Evolutionary conservation across 2,329 filamentous ascomycete genomes (phyloP), one percentile per base, ranked within the genome.

Genomic region (Macrophomina phaseolina): DNA sequence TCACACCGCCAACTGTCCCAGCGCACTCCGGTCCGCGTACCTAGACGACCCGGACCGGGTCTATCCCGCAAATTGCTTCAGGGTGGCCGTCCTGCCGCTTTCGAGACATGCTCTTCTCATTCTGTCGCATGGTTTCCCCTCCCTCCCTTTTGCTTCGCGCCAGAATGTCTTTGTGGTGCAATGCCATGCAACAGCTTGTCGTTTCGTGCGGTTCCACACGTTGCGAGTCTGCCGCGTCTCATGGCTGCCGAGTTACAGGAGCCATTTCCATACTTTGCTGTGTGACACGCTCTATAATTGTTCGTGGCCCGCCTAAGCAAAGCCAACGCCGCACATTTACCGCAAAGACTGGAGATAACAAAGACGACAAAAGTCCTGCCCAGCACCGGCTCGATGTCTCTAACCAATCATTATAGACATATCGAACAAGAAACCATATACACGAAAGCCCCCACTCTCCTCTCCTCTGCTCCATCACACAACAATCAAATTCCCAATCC

Each of bases 401-500:
- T 65, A 58, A 32, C 40, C 63, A 46, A 56, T n/a, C 30, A n/a
- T 23, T n/a, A 38, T 38, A 34, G 30, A 46, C 8, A 23, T 23
- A 23, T 23, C 2, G 23, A 38, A 36, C n/a, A 48, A 23, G 49
- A 18, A 51, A 8, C 30, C 14, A 53, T 55, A 16, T 36, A 55
- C 62, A 36, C 9, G 18, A 64, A 56, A 28, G 18, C 11, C 23
- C 30, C 34, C 18, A 30, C 12, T 36, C 30, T 30, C 23, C 32
- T 6, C 4, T 3, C 16, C 4, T 3, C 16, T 7, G 11, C 36
- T 12, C 18, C 16, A 56, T 65, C 51, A 65, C 28, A 88, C 72
- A 68, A 96, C 87, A 73, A 93, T 83, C 71, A 97, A 81, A 81
- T 97, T 97, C 58, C 85, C 86, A 72, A 98, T 91, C 69, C 86